These are phyloP conservation scores for Phytophthora sansomeana DNA, from an alignment of 352 stramenopile genomes.

Conservation along the genomic window DNA sequence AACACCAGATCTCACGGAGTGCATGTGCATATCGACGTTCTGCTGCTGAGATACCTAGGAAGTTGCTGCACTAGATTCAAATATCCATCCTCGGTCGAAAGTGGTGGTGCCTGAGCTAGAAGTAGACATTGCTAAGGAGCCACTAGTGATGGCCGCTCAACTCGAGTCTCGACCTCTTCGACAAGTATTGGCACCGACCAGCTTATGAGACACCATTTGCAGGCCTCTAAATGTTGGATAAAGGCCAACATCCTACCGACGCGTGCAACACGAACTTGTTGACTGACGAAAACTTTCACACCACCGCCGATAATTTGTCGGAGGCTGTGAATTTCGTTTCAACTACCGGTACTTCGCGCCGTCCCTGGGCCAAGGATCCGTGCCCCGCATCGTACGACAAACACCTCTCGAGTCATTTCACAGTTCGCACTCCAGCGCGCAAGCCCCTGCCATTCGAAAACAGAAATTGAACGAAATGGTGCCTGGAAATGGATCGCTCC, in stretches of 20 bases:
- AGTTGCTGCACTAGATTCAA: too few species aligned
- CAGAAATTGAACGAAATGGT: conserved; percentile 18
- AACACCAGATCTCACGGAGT: neutral
- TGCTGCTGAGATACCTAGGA: too few species aligned
- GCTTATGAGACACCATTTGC: conserved; percentile 20
- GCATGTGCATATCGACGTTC: neutral
- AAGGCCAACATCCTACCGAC: neutral
- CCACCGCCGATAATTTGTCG: conserved; percentile 14
- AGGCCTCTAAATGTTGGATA: conserved; percentile 20
- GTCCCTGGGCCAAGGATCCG: conserved; percentile 12
- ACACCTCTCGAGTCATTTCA: conserved; percentile 18
- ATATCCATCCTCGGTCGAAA: too few species aligned
- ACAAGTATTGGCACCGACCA: neutral
- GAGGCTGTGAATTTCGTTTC: neutral
- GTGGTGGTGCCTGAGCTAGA: too few species aligned
- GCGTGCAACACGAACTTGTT: conserved; percentile 13
- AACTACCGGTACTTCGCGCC: conserved; percentile 1
- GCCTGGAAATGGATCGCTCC: conserved; percentile 15
- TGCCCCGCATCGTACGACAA: neutral
- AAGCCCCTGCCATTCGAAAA: conserved; percentile 1
- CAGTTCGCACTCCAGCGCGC: conserved; percentile 19
- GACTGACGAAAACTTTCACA: conserved; percentile 22
- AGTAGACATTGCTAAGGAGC: too few species aligned
- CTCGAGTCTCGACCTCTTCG: neutral
- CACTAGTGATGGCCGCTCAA: too few species aligned